A percentile compares a stretch with the other conserved stretches of the same genome.
Conservation (phyloP, 805 yeast genomes). For the Cyberlindnera maritima region DNA sequence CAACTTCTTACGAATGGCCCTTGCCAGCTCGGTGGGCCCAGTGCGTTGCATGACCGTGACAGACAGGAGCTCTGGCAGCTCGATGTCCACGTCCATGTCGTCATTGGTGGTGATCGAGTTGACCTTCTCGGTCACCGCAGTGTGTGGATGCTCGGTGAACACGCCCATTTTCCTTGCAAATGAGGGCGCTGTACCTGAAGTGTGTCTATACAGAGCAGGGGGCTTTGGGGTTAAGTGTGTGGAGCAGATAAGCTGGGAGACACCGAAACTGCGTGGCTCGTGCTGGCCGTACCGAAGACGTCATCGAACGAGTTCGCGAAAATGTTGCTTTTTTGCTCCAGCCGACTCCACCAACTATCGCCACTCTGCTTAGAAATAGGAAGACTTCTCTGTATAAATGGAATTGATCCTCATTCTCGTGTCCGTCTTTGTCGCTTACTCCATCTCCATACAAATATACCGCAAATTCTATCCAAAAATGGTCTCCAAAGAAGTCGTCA, state of each 20-base stretch:
- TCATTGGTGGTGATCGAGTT: slow-evolving; percentile 43
- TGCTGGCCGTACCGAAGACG: background rate
- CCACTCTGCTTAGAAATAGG: background rate
- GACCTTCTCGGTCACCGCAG: slow-evolving; percentile 66
- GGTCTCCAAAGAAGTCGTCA: slow-evolving; percentile 57
- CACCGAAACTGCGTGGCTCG: too few relatives aligned
- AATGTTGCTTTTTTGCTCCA: background rate
- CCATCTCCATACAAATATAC: background rate
- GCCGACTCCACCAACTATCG: background rate
- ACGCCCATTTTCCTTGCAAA: slow-evolving; percentile 60
- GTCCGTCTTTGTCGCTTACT: slow-evolving; percentile 2
- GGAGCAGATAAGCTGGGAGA: too few relatives aligned
- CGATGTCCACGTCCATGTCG: slow-evolving; percentile 33
- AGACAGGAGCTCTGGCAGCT: slow-evolving; percentile 33
- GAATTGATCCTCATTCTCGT: background rate
- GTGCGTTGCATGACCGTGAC: slow-evolving; percentile 37
- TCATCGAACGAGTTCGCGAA: background rate
- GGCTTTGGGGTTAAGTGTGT: background rate
- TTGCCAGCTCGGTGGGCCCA: slow-evolving; percentile 70
- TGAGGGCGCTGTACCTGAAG: too few relatives aligned
- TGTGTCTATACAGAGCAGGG: too few relatives aligned
- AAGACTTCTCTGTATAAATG: background rate
- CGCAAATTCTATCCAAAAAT: slow-evolving; percentile 30
- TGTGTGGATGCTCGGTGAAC: slow-evolving; percentile 57
- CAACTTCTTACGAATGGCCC: slow-evolving; percentile 83